Evolutionary conservation across 2,329 filamentous ascomycete species (phyloP), one percentile per base, ranked within the genome.

Genomic region (Fusarium torreyae): DNA sequence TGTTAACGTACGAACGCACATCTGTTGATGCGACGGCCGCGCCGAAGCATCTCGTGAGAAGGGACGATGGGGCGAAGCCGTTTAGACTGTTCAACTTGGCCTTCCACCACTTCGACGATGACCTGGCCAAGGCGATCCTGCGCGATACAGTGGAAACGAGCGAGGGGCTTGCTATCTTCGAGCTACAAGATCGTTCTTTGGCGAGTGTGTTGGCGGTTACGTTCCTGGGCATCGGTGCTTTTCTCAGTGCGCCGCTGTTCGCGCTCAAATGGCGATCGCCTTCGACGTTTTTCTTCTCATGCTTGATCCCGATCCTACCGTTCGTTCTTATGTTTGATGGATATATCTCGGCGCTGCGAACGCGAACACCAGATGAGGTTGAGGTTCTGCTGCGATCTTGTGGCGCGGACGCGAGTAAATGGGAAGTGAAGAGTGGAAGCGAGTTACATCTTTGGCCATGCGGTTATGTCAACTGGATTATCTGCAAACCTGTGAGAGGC

Each of bases 31-130:
- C 92, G 13, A 83, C 87, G 13, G 80, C 84, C 51, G 88, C 87
- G 3, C 87, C 89, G n/a, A 73, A 78, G 33, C 78, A 83, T 40
- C 77, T 90, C 33, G 78, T 87, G 46, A 72, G 57, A 22, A 74
- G 74, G 18, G 74, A 69, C 7, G 75, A 78, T 13, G 81, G 80
- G 5, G 82, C 81, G 49, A 85, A 84, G 74, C 85, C 92, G 22
- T 91, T 93, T 75, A 84, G 92, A 6, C 80, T 94, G 50, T 94
- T 92, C 77, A 92, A 91, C 75, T 82, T 93, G 3, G 87, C 91
- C 2, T 94, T 94, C 74, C 92, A 94, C 78, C 92, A 94, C 79
- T 94, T 94, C 70, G 86, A 89, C 65, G 89, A 94, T 73, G 79
- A 80, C 6, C 78, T 89, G 18, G 92, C 90, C 1, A 80, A 77